A percentile compares a stretch with the other conserved stretches of the same genome.
phyloP scores from a whole-genome alignment of 768 basidiomycete species.

The Calocybe indica region DNA sequence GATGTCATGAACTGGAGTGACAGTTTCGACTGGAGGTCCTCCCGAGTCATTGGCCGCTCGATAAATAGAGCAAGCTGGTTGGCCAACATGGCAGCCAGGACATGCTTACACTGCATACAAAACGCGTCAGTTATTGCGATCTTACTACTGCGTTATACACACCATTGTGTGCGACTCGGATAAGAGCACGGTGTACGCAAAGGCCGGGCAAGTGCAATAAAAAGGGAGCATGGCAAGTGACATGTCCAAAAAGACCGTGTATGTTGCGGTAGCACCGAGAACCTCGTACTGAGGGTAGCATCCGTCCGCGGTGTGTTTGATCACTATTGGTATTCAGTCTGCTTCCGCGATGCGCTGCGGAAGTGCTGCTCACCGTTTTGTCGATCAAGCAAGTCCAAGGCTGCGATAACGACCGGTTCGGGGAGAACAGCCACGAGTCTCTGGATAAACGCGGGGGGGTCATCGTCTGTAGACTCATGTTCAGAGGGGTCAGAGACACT shows the following conservation, averaged over 20 bases:
- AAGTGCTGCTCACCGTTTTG: slow-evolving; percentile 44
- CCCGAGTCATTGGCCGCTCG: slow-evolving; percentile 38
- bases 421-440: slow-evolving; percentile 55
- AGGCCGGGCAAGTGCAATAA: slow-evolving; percentile 76
- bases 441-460: slow-evolving; percentile 34
- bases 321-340: slow-evolving; percentile 33
- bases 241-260: slow-evolving; percentile 49
- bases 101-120: slow-evolving; percentile 68
- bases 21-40: slow-evolving; percentile 37
- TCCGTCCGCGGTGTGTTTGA: slow-evolving; percentile 54
- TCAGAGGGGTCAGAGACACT: too few species aligned
- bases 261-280: slow-evolving; percentile 56
- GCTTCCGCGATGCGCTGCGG: background rate
- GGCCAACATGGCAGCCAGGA: slow-evolving; percentile 62
- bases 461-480: too few species aligned
- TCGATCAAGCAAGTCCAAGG: slow-evolving; percentile 73
- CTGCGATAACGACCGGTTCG: slow-evolving; percentile 57
- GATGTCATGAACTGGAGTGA: slow-evolving; percentile 32
- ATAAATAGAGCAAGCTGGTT: slow-evolving; percentile 44
- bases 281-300: slow-evolving; percentile 62
- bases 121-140: slow-evolving; percentile 1
- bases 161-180: slow-evolving; percentile 64
- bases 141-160: slow-evolving; percentile 10
- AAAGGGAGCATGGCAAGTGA: slow-evolving; percentile 32
- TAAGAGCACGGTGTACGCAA: slow-evolving; percentile 56